These are phyloP conservation scores for Chaetothyriales sp. DNA, from an alignment of 2,329 filamentous ascomycete species.

Conservation along the genomic window DNA sequence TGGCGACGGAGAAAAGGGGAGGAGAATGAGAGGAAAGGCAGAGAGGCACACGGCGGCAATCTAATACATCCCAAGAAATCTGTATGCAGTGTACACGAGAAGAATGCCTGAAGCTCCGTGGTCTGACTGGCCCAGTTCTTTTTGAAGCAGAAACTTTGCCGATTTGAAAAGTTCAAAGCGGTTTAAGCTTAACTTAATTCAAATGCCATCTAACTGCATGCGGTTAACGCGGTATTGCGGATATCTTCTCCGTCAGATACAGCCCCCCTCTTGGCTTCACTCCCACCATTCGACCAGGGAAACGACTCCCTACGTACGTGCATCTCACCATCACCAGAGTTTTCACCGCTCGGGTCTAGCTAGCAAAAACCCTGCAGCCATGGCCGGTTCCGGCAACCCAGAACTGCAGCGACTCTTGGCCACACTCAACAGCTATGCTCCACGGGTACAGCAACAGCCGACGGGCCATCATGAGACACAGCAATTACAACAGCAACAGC, in stretches of 20 bases:
- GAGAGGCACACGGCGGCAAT: background rate
- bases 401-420: constrained; percentile 15
- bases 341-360: too few relatives aligned
- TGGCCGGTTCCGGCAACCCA: constrained; percentile 11
- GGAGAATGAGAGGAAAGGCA: background rate
- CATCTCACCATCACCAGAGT: too few relatives aligned
- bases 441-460: background rate
- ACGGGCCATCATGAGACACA: too few relatives aligned
- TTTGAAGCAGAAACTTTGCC: background rate
- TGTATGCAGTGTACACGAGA: background rate
- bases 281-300: too few relatives aligned
- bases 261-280: too few relatives aligned
- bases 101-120: background rate
- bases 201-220: background rate
- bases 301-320: too few relatives aligned
- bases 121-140: background rate
- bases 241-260: background rate
- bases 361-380: too few relatives aligned
- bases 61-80: background rate
- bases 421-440: constrained; percentile 10
- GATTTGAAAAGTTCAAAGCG: background rate
- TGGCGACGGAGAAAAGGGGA: background rate
- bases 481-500: background rate
- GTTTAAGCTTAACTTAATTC: background rate
- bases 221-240: background rate